Evolutionary conservation across 208 protist species (phyloP).

Genomic region (Lotmaria passim): DNA sequence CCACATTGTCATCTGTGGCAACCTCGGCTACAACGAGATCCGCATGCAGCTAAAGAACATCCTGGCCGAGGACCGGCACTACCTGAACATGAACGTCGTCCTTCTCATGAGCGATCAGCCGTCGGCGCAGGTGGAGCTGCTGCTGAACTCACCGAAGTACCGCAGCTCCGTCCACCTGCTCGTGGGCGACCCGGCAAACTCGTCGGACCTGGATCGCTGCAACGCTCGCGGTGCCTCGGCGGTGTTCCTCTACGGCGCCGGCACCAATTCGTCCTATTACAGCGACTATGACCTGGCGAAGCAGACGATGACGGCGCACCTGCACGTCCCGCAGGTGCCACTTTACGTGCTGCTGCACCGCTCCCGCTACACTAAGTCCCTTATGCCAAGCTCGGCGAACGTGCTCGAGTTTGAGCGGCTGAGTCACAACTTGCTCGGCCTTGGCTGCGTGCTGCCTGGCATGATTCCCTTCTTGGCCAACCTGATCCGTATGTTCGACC

Average conservation of each 20-base stretch:
- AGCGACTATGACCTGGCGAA: conserved; percentile 41
- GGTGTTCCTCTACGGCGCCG: conserved; percentile 40
- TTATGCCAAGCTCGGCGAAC: conserved; percentile 37
- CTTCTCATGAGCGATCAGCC: conserved; percentile 37
- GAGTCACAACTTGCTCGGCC: conserved; percentile 47
- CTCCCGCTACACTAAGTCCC: conserved; percentile 43
- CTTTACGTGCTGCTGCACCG: conserved; percentile 44
- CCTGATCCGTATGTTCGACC: conserved; percentile 44
- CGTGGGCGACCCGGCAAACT: conserved; percentile 32
- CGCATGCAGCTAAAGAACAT: conserved; percentile 50
- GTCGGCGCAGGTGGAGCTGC: conserved; percentile 33
- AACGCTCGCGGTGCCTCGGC: conserved; percentile 46
- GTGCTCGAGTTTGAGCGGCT: conserved; percentile 47
- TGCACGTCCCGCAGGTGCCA: conserved; percentile 32
- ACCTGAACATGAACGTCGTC: conserved; percentile 40
- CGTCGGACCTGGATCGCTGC: conserved; percentile 39
- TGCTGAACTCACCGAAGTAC: conserved; percentile 49
- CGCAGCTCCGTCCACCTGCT: conserved; percentile 37
- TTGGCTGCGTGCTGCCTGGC: conserved; percentile 42
- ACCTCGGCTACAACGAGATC: conserved; percentile 38
- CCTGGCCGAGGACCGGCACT: conserved; percentile 37
- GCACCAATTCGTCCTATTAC: conserved; percentile 47
- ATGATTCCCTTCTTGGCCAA: conserved; percentile 42
- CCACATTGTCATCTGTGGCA: conserved; percentile 41
- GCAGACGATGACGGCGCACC: conserved; percentile 29